A percentile compares a stretch with the other conserved stretches of the same genome.
Evolutionary conservation across 2,329 filamentous ascomycete species (phyloP).

Genomic region (Nothophoma quercina): DNA sequence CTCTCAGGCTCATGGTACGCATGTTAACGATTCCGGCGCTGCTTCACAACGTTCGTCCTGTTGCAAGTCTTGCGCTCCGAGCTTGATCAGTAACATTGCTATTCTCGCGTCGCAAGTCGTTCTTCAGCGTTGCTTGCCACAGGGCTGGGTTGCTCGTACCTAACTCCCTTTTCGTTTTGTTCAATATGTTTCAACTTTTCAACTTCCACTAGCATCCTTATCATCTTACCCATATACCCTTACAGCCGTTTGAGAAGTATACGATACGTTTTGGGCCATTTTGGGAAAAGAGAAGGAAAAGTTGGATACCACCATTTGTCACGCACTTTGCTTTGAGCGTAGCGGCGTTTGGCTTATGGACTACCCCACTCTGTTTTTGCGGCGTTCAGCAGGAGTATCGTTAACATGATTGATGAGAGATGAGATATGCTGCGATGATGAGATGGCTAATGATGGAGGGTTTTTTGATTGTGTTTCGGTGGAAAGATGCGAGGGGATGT

Average conservation of each 20-base stretch:
- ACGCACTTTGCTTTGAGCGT: neutral
- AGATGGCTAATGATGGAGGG: constrained; percentile 8
- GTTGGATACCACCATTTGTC: constrained; percentile 10
- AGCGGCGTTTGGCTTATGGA: constrained; percentile 2
- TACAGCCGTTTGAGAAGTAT: constrained; percentile 12
- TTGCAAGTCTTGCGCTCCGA: neutral
- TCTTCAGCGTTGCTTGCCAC: constrained; percentile 15
- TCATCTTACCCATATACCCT: constrained; percentile 17
- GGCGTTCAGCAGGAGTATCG: neutral
- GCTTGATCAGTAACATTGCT: neutral
- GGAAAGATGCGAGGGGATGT: neutral
- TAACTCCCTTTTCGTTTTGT: neutral
- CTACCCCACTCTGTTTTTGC: neutral
- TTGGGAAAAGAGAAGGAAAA: constrained; percentile 10
- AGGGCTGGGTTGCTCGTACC: constrained; percentile 17
- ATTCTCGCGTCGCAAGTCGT: neutral
- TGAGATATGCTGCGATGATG: constrained; percentile 3
- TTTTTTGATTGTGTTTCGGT: neutral
- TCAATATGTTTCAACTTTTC: neutral
- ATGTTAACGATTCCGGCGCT: neutral
- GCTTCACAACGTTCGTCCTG: neutral
- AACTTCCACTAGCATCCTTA: constrained; percentile 5
- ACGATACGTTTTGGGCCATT: constrained; percentile 2
- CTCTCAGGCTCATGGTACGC: neutral
- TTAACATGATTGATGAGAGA: neutral